Percentiles rank a stretch among this genome's conserved stretches.
phyloP scores from a whole-genome alignment of 331 rosid species.

The Malus hybrid region DNA sequence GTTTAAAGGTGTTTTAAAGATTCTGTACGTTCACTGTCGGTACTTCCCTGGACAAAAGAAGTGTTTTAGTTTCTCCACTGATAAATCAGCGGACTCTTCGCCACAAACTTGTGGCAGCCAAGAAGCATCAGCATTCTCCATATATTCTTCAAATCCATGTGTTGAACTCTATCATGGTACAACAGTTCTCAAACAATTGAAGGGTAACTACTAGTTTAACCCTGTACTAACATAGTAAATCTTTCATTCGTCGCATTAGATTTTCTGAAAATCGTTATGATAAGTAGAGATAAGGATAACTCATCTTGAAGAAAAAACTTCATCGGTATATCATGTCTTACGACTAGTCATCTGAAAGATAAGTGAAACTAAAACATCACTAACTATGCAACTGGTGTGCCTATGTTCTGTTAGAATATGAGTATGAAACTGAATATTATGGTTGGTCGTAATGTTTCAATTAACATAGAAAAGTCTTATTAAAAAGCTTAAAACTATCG shows the following conservation, averaged over 20 bases:
- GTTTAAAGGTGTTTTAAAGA: neutral
- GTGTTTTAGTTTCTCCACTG: neutral
- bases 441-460: no score
- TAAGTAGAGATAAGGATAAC: neutral
- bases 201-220: neutral
- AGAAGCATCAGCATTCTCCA: neutral
- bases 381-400: no score
- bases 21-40: neutral
- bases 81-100: neutral
- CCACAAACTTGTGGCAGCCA: neutral
- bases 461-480: no score
- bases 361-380: no score
- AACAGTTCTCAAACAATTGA: neutral
- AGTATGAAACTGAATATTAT: no score
- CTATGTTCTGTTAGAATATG: no score
- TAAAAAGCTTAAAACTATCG: no score
- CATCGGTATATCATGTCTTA: no score
- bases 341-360: no score
- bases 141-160: neutral
- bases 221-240: neutral
- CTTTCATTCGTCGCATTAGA: neutral
- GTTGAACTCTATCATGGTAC: neutral
- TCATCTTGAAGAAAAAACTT: no score
- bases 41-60: neutral
- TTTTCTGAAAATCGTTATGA: neutral